Conservation (phyloP, 139 green algal genomes). For the Deuterostichococcus epilithicus region DNA sequence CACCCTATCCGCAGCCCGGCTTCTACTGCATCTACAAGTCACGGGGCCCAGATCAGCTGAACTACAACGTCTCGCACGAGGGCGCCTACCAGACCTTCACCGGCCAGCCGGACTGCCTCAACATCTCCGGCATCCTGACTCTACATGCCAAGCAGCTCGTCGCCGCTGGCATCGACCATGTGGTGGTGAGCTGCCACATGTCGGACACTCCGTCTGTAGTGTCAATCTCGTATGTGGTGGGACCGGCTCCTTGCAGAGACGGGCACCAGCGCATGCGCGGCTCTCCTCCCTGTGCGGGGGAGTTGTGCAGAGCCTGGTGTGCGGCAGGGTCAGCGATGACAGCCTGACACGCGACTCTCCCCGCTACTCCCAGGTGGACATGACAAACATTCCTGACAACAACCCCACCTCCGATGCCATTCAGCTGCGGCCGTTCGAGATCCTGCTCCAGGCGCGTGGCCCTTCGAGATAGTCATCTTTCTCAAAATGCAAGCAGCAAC, state of each 20-base stretch:
- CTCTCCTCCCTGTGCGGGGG: no score
- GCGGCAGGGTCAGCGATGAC: no score
- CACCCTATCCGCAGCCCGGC: background rate
- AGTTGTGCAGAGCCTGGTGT: no score
- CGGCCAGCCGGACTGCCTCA: background rate
- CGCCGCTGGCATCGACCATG: background rate
- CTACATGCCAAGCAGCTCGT: background rate
- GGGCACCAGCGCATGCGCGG: no score
- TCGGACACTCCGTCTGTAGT: no score
- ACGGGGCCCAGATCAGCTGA: background rate
- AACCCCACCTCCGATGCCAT: background rate
- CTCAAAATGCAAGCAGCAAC: background rate
- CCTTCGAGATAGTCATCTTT: background rate
- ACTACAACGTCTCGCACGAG: constrained; percentile 2
- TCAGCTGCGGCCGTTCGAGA: background rate
- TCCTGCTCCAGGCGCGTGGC: background rate
- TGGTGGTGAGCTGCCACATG: background rate
- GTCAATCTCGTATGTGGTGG: no score
- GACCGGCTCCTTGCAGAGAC: no score
- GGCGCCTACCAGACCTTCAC: background rate
- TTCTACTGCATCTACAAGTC: background rate
- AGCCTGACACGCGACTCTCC: no score
- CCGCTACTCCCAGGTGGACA: background rate
- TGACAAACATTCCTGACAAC: background rate
- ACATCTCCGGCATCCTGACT: background rate